These are phyloP conservation scores for Nicotiana obtusifolia DNA, from an alignment of 257 asterid genomes.

Conservation along the genomic window DNA sequence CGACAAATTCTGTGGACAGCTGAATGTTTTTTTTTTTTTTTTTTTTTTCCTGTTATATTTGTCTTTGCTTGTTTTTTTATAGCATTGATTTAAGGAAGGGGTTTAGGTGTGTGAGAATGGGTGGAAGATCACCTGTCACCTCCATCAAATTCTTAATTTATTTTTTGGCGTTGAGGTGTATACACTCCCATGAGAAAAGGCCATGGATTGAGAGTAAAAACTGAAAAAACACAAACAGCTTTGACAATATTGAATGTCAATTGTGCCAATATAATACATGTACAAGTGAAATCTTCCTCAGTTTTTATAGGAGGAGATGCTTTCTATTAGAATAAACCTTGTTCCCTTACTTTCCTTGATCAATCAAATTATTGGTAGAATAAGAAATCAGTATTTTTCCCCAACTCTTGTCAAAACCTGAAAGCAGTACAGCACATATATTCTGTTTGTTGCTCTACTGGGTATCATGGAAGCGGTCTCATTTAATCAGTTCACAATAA, in stretches of 20 bases:
- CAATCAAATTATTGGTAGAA: neutral
- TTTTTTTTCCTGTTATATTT: neutral
- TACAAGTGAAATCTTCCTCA: conserved; percentile 37
- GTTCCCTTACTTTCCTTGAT: neutral
- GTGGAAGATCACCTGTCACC: conserved; percentile 73
- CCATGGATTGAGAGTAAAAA: conserved; percentile 7
- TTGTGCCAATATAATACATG: conserved; percentile 33
- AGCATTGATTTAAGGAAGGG: conserved; percentile 31
- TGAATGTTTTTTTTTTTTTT: conserved; percentile 10
- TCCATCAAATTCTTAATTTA: conserved; percentile 30
- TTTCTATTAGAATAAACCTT: neutral
- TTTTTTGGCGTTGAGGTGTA: conserved; percentile 21
- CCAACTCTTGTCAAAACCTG: neutral
- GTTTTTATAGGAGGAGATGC: conserved; percentile 39
- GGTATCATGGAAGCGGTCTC: neutral
- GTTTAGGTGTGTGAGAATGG: conserved; percentile 31
- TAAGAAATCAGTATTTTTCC: neutral
- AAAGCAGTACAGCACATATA: neutral
- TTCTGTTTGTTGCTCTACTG: neutral
- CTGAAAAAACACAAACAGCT: conserved; percentile 24
- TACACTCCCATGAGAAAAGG: conserved; percentile 9
- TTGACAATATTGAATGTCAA: conserved; percentile 25
- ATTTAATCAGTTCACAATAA: neutral
- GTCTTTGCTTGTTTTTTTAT: conserved; percentile 22
- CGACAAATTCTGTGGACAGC: conserved; percentile 38